These are phyloP conservation scores for Podospora australis DNA, from an alignment of 495 filamentous ascomycete species.

Conservation along the genomic window DNA sequence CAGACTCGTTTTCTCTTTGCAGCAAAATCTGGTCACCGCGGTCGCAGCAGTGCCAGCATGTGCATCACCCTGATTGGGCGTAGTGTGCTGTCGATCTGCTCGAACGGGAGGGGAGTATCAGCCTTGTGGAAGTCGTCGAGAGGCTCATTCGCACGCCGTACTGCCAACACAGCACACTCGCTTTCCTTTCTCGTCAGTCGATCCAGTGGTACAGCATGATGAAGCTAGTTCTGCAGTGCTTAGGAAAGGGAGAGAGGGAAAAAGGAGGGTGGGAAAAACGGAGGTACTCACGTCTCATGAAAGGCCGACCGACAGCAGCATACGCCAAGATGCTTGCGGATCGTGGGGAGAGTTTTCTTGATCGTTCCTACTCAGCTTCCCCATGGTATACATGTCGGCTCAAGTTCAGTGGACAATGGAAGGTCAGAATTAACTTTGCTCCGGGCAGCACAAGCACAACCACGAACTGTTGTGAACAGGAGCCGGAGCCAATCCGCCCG, in stretches of 20 bases:
- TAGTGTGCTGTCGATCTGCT: too few species aligned
- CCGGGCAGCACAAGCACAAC: constrained; percentile 19
- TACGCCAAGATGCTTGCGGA: neutral
- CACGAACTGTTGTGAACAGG: constrained; percentile 11
- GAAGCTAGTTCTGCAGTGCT: neutral
- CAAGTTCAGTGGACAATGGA: constrained; percentile 4
- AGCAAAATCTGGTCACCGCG: too few species aligned
- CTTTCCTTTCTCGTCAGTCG: neutral
- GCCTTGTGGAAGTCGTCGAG: too few species aligned
- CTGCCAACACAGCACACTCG: neutral
- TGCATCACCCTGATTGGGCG: too few species aligned
- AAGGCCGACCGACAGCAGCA: constrained; percentile 5
- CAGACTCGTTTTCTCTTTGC: too few species aligned
- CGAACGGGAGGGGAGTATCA: neutral
- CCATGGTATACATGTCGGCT: too few species aligned
- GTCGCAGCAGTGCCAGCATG: too few species aligned
- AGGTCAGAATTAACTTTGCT: constrained; percentile 20
- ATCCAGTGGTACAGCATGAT: neutral
- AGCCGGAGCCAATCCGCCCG: constrained; percentile 4
- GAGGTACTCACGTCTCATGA: too few species aligned
- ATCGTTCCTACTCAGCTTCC: too few species aligned
- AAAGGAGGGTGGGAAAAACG: too few species aligned
- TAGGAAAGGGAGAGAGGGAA: too few species aligned
- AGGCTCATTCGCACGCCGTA: too few species aligned
- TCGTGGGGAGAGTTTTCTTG: constrained; percentile 1